Conservation (phyloP, 805 yeast genomes). For the Yarrowia porcina region DNA sequence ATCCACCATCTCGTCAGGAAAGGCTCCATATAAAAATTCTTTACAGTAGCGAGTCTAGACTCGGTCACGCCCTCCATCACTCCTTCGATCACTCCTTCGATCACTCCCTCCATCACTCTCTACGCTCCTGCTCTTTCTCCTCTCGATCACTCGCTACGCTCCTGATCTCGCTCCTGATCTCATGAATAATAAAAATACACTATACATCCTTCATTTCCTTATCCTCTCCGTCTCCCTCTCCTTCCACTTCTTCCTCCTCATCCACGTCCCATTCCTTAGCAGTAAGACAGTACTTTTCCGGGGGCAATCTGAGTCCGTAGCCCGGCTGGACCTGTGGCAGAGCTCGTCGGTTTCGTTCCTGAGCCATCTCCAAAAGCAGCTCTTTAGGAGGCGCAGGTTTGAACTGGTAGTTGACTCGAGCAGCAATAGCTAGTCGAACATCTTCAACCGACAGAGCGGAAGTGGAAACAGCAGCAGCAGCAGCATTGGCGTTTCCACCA, state of each 20-base stretch:
- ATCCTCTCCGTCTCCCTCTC: slow-evolving; percentile 21
- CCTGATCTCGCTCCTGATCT: too few relatives aligned
- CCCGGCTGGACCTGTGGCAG: slow-evolving; percentile 87
- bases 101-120: too few relatives aligned
- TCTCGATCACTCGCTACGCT: too few relatives aligned
- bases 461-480: slow-evolving; percentile 11
- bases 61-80: too few relatives aligned
- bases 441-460: slow-evolving; percentile 72
- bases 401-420: slow-evolving; percentile 93
- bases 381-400: slow-evolving; percentile 96
- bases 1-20: too few relatives aligned
- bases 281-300: slow-evolving; percentile 93
- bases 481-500: slow-evolving; percentile 17
- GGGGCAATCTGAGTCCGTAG: slow-evolving; percentile 92
- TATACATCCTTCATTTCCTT: slow-evolving; percentile 5
- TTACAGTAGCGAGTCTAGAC: too few relatives aligned
- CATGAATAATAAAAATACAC: slow-evolving; percentile 6
- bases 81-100: too few relatives aligned
- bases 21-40: too few relatives aligned
- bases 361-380: slow-evolving; percentile 81
- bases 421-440: slow-evolving; percentile 85
- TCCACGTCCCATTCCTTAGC: slow-evolving; percentile 72
- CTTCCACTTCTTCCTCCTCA: slow-evolving; percentile 41
- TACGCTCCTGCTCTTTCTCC: too few relatives aligned
- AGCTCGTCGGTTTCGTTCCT: slow-evolving; percentile 83